These are phyloP conservation scores for Curvularia sp. DNA, from an alignment of 2,329 filamentous ascomycete genomes.

Conservation along the genomic window DNA sequence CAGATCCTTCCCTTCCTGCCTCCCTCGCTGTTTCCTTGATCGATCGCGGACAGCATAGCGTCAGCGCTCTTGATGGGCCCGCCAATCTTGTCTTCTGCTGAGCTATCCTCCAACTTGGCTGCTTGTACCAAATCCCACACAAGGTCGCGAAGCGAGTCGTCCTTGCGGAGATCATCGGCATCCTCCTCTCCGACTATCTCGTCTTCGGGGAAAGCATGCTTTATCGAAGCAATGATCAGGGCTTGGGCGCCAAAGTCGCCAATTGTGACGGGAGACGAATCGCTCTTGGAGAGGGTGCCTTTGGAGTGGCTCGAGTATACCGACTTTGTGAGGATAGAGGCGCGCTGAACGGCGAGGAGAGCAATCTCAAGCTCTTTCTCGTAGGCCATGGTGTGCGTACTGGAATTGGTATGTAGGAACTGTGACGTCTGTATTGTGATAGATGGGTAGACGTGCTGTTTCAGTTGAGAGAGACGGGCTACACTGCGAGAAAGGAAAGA, in stretches of 20 bases:
- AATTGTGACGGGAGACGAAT: constrained; percentile 96
- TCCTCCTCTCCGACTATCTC: constrained; percentile 96
- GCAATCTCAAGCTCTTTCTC: constrained; percentile 81
- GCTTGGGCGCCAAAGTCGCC: constrained; percentile 98
- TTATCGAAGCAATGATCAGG: constrained; percentile 89
- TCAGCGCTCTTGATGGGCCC: constrained; percentile 71
- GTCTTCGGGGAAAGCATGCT: constrained; percentile 87
- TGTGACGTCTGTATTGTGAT: constrained; percentile 25
- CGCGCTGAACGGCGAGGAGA: constrained; percentile 87
- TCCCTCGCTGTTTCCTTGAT: constrained; percentile 70
- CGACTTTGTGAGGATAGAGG: constrained; percentile 74
- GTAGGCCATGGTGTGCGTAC: constrained; percentile 60
- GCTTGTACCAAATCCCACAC: constrained; percentile 85
- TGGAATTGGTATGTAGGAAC: constrained; percentile 17
- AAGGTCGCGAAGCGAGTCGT: constrained; percentile 71
- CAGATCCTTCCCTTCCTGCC: constrained; percentile 82
- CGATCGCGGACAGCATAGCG: constrained; percentile 66
- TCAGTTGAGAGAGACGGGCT: constrained; percentile 40
- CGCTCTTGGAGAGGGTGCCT: constrained; percentile 91
- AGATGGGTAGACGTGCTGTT: constrained; percentile 40
- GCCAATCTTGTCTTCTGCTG: constrained; percentile 72
- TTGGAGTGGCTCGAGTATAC: constrained; percentile 90
- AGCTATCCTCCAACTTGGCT: constrained; percentile 70
- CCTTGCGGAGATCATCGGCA: constrained; percentile 76
- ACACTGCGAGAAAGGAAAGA: constrained; percentile 40